Conservation (phyloP, 2,329 filamentous ascomycete species). For the Scytalidium lignicola region DNA sequence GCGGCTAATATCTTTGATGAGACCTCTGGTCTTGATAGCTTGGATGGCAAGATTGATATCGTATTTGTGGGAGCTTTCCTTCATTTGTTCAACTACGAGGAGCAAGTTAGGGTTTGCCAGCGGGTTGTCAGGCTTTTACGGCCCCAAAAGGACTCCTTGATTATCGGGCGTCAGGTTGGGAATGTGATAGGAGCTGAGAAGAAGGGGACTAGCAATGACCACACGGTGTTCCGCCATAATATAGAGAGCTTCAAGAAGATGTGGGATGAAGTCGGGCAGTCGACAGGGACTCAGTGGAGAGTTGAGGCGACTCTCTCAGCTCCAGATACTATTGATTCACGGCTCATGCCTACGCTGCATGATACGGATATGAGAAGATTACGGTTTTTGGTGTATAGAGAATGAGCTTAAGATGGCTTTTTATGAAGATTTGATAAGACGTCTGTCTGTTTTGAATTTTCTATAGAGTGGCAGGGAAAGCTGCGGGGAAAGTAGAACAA, state of each 20-base stretch:
- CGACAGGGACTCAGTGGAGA: background rate
- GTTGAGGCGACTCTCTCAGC: background rate
- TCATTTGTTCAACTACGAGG: constrained; percentile 36
- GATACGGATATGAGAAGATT: background rate
- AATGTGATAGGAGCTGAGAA: constrained; percentile 2
- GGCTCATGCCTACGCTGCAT: background rate
- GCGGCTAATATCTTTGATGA: constrained; percentile 26
- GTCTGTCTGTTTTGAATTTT: too few relatives aligned
- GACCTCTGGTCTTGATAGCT: constrained; percentile 23
- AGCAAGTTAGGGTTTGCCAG: constrained; percentile 32
- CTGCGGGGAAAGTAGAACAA: too few relatives aligned
- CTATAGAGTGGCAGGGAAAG: too few relatives aligned
- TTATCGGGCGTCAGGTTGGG: constrained; percentile 35
- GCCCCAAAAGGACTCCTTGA: constrained; percentile 24
- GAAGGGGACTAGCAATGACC: background rate
- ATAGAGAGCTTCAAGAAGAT: constrained; percentile 14
- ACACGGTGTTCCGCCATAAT: constrained; percentile 12
- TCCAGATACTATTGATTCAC: background rate
- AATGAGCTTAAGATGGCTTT: background rate
- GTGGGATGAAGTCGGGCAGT: constrained; percentile 15
- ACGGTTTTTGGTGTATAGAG: background rate
- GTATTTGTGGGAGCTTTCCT: constrained; percentile 37
- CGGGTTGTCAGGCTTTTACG: constrained; percentile 8
- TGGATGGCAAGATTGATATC: constrained; percentile 34
- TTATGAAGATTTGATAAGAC: too few relatives aligned